Base-by-base conservation (phyloP, 306 rosid genomes). In the Vicia faba region DNA sequence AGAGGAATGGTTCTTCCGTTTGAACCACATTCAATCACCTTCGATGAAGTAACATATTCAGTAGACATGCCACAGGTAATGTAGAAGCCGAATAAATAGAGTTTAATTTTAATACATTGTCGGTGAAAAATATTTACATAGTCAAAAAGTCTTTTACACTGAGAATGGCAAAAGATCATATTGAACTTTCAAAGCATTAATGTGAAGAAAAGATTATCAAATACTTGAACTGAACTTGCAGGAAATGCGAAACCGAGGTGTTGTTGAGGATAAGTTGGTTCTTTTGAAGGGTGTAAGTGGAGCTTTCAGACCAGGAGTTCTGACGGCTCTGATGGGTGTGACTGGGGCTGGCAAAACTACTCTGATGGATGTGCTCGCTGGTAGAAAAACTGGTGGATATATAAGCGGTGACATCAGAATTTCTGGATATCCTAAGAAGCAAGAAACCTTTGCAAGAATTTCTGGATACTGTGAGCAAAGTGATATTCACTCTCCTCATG, bases 261-360 rank as follows among this genome's bases (percentile, higher is more conserved):
- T 86, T 38, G 1, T 23, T 11, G 89, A 89, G 77, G 95, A 92
- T 35, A 92, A 76, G 46, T 68, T 92, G 71, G 86, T 85, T 74
- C 91, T 92, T 58, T 70, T 92, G 54, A 92, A 83, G 49, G 83
- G 86, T 58, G 90, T 89, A 10, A 87, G 92, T 73, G 98, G 96
- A 33, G 85, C 85, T 56, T 92, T 89, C 61, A 85, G 91, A 81
- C 98, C 96, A 20, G 98, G 98, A 33, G 89, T 92, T 70, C 86
- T 92, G 69, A 89, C 98, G 59, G 96, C 98, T 71, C 79, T 92
- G 3, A 92, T 92, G 98, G 98, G 96, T 23, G 87, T 92, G 19
- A 89, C 95, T 35, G 98, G 98, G 48, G 98, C 96, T 62, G 98
- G 98, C n/a, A 92, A 92, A 79, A 92, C 96, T 43, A 92, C 98